phyloP scores from a whole-genome alignment of 2,329 filamentous ascomycete genomes.

The Uncinocarpus reesii region DNA sequence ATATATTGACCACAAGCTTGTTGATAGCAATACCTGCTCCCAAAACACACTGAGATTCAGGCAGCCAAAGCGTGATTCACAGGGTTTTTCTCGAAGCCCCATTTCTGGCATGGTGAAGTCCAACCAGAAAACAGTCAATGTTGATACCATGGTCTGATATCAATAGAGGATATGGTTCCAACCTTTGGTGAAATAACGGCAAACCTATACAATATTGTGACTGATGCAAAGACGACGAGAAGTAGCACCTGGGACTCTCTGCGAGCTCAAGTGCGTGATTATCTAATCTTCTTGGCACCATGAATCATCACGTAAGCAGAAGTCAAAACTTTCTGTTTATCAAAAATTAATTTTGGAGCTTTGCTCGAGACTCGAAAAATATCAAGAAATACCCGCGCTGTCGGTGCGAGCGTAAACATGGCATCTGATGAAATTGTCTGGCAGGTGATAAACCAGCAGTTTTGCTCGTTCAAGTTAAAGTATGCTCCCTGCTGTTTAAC shows the following conservation, averaged over 20 bases:
- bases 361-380: too few relatives aligned
- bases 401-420: conserved; percentile 42
- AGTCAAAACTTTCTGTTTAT: neutral
- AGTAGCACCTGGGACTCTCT: neutral
- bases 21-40: too few relatives aligned
- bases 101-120: too few relatives aligned
- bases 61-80: too few relatives aligned
- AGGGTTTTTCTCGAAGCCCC: too few relatives aligned
- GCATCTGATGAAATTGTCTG: conserved; percentile 94
- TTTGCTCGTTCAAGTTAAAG: conserved; percentile 93
- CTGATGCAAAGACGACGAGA: neutral
- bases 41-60: too few relatives aligned
- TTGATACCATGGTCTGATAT: too few relatives aligned
- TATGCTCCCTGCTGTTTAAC: conserved; percentile 34
- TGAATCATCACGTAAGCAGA: neutral
- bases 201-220: too few relatives aligned
- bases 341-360: conserved; percentile 9
- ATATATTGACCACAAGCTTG: too few relatives aligned
- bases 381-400: neutral
- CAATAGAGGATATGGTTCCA: too few relatives aligned
- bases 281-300: neutral
- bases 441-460: conserved; percentile 92
- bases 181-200: too few relatives aligned
- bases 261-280: neutral
- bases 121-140: too few relatives aligned